Evolutionary conservation across 2,329 filamentous ascomycete genomes (phyloP), one percentile per base, ranked within the genome.

Genomic region (Epichloe sibirici): DNA sequence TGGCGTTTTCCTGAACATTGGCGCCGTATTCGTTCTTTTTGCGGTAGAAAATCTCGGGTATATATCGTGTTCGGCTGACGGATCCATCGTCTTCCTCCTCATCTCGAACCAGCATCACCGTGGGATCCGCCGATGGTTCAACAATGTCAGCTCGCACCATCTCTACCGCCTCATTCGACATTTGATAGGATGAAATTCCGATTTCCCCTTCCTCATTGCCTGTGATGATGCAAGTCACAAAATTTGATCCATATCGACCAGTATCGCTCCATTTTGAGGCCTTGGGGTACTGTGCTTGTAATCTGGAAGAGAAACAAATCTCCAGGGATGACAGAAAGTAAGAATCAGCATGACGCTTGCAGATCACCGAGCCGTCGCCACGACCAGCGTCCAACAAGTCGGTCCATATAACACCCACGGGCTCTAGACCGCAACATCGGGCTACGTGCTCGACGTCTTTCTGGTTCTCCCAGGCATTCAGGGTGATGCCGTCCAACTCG

Each of bases 211-310:
- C 76, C 57, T 93, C 88, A 61, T 97, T 91, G 46, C 91, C 91
- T n/a, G 88, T 91, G 55, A 98, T 78, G 44, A 98, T 83, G 67
- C 93, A 98, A 0, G 93, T 97, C 47, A 98, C 90, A 66, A 97
- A 97, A 65, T 94, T 93, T 48, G 91, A 97, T 17, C 93, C 93
- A 63, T 96, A 98, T 52, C 80, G 80, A 45, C 91, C 93, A 3
- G 88, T 94, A 62, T 96, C 90, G 66, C 91, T 95, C 91, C 93
- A 98, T 68, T 96, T 97, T 8, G 88, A 93, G 17, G 89, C 76
- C 61, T 94, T 91, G 1, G 91, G 90, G 60, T 95, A 81, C 62
- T 87, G 83, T 7, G 89, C 88, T 69, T 98, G 93, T 56, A 94
- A 77, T 47, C 90, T 82, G 21, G 93, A 85, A 1, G 90, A 87